Evolutionary conservation across 2,329 filamentous ascomycete genomes (phyloP), one percentile per base, ranked within the genome.

Genomic region (Plectosphaerella plurivora): DNA sequence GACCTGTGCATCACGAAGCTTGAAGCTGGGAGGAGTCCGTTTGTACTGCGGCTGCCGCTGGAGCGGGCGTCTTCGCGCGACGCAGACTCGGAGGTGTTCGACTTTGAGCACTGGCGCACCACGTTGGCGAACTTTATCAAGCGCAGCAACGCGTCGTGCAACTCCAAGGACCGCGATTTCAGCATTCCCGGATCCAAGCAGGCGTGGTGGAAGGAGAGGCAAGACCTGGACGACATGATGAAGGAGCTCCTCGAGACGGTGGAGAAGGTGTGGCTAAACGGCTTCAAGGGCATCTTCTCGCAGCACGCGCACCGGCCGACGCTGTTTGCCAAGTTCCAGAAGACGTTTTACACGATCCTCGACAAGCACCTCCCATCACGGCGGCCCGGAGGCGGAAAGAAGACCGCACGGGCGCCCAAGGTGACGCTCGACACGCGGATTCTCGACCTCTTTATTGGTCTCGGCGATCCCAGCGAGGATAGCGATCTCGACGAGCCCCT

Each of bases 271-370:
- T 99, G 94, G 94, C 82, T 99, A 5, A 92, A 93, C 47, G 94
- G 94, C 0, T 99, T 99, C 77, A 87, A 86, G 53, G 92, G 93
- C 15, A 87, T 99, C n/a, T 93, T 99, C 64, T 92, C 91, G 1
- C 87, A 89, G 51, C 82, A 88, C 50, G 69, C 75, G 47, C 78
- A 79, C 37, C 78, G 87, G 18, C 73, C 81, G 1, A 78, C 85
- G 24, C 73, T 89, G 11, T 72, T 97, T 33, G 80, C 82, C 5
- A 82, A 82, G 28, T 97, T 99, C 65, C 84, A 91, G 35, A 84
- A 82, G 63, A 83, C 82, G 5, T 91, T 99, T 57, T 81, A 92
- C 51, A 82, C 81, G 52, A 87, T 94, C 4, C 78, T 99, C 11
- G 86, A 93, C 63, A 88, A 88, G 54, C 84, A 96, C 68, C 75